Conservation (phyloP, 495 filamentous ascomycete species). For the Baudoinia panamericana region DNA sequence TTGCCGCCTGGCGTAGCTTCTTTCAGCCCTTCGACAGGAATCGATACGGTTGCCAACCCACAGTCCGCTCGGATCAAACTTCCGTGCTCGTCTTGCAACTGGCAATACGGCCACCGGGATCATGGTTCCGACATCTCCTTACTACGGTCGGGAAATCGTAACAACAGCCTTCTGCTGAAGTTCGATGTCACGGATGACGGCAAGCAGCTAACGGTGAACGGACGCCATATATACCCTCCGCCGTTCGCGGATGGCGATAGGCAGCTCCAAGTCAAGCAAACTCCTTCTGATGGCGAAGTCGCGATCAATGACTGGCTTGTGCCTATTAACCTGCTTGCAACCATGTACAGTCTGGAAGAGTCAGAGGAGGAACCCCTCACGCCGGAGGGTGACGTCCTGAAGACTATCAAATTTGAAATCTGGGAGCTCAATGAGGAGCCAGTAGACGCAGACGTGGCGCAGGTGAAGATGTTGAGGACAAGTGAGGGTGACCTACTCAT, state of each 20-base stretch:
- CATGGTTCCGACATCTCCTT: conserved; percentile 1
- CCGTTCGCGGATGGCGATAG: background rate
- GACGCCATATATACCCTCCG: conserved; percentile 3
- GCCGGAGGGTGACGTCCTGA: conserved; percentile 3
- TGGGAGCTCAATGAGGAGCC: conserved; percentile 2
- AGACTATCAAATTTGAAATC: conserved; percentile 1
- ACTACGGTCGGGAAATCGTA: conserved; percentile 12
- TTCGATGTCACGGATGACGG: conserved; percentile 15
- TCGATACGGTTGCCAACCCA: conserved; percentile 2
- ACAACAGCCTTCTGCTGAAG: conserved; percentile 7
- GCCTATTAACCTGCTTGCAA: conserved; percentile 5
- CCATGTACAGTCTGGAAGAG: background rate
- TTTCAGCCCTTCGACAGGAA: background rate
- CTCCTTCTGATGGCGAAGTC: background rate
- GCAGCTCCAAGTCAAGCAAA: background rate
- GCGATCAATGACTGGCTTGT: background rate
- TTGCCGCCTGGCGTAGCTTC: conserved; percentile 6
- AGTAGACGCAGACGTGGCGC: conserved; percentile 2
- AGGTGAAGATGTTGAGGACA: conserved; percentile 6
- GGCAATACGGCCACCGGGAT: background rate
- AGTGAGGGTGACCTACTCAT: conserved; percentile 10
- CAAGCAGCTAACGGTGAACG: conserved; percentile 2
- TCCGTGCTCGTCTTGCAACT: conserved; percentile 11
- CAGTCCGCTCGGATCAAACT: conserved; percentile 3
- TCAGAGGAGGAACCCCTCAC: background rate